Evolutionary conservation across 345 rosid species (phyloP).

Genomic region (Citrus trifoliata): DNA sequence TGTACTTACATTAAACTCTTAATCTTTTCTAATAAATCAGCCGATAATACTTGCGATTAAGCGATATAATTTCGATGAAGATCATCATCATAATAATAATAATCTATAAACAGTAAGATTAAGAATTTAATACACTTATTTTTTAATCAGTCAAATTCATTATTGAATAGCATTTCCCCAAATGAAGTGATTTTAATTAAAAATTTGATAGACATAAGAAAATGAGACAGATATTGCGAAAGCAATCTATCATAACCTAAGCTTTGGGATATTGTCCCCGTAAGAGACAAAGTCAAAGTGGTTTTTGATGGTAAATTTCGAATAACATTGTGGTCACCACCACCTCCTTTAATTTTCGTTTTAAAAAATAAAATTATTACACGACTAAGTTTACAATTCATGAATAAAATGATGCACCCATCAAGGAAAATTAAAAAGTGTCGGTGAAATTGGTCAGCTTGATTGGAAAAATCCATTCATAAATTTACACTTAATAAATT

Average conservation of each 20-base stretch:
- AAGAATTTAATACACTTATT: background rate
- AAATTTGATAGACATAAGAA: background rate
- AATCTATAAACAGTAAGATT: no score
- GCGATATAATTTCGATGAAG: background rate
- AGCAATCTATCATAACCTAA: background rate
- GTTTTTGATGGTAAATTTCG: background rate
- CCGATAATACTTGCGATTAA: no score
- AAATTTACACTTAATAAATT: background rate
- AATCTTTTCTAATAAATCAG: no score
- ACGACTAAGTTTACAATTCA: background rate
- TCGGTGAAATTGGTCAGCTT: background rate
- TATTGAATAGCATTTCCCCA: background rate
- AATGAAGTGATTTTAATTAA: background rate
- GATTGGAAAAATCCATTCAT: background rate
- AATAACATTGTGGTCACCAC: background rate
- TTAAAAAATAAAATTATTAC: background rate
- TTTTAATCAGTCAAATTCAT: background rate
- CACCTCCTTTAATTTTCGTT: background rate
- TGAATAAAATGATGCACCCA: background rate
- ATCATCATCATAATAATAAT: background rate
- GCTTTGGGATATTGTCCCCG: background rate
- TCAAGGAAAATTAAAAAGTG: background rate
- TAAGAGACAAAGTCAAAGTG: background rate
- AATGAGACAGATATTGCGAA: background rate
- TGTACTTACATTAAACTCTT: no score